Evolutionary conservation across 495 filamentous ascomycete species (phyloP).

Genomic region (Haplographium delicatum): DNA sequence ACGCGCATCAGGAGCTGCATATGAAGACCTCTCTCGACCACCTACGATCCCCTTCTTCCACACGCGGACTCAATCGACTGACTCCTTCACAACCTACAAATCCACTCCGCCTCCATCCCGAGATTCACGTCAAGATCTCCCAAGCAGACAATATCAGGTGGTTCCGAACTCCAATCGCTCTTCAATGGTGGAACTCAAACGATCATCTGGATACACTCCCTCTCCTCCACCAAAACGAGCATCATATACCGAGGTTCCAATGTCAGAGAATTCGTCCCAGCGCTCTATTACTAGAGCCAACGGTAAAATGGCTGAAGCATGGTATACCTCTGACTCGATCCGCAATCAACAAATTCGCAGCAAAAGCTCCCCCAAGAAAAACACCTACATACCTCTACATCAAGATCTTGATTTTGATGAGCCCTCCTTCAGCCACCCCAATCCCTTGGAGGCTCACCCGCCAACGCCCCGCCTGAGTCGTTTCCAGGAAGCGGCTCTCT

Average conservation of each 20-base stretch:
- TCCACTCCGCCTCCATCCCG: slow-evolving; percentile 34
- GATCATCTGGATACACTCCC: slow-evolving; percentile 30
- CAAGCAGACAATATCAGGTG: slow-evolving; percentile 45
- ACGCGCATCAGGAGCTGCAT: slow-evolving; percentile 40
- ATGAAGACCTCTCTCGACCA: slow-evolving; percentile 52
- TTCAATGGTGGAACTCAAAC: slow-evolving; percentile 38
- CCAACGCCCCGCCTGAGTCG: slow-evolving; percentile 12
- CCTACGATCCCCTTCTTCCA: slow-evolving; percentile 71
- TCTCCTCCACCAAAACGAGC: slow-evolving; percentile 33
- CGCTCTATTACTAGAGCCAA: too few species aligned
- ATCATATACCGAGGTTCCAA: slow-evolving; percentile 27
- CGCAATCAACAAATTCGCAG: slow-evolving; percentile 45
- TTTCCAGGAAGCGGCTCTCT: too few species aligned
- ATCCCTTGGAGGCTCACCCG: slow-evolving; percentile 43
- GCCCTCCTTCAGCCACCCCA: slow-evolving; percentile 28
- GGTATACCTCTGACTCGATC: slow-evolving; percentile 48
- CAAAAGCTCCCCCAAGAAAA: slow-evolving; percentile 39
- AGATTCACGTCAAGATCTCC: slow-evolving; percentile 45
- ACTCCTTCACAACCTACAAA: slow-evolving; percentile 40
- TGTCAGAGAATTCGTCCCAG: neutral
- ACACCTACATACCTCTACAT: slow-evolving; percentile 36
- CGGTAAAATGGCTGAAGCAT: slow-evolving; percentile 48
- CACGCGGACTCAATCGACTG: slow-evolving; percentile 56
- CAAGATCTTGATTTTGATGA: slow-evolving; percentile 45
- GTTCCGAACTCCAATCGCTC: slow-evolving; percentile 37